phyloP scores from a whole-genome alignment of 2,329 filamentous ascomycete genomes.

The Penicillium nordicum region DNA sequence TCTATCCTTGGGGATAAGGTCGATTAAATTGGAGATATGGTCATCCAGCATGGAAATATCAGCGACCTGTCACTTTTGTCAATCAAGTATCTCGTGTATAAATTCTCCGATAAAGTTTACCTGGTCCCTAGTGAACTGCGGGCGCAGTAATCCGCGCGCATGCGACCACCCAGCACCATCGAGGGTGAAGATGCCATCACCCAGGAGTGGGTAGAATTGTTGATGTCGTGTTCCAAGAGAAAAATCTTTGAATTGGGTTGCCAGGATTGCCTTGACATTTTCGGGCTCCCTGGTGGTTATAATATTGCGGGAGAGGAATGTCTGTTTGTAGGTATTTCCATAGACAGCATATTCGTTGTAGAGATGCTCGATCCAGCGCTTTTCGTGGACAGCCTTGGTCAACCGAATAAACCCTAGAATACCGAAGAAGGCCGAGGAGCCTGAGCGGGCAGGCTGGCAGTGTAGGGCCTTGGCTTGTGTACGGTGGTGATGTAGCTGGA shows the following conservation, averaged over 20 bases:
- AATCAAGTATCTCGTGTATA: not conserved
- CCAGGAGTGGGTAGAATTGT: conserved; percentile 49
- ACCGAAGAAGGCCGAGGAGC: conserved; percentile 19
- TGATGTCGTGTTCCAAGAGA: conserved; percentile 76
- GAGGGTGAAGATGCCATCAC: conserved; percentile 59
- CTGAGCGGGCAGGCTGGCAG: conserved; percentile 23
- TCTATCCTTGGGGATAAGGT: conserved; percentile 51
- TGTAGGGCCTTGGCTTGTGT: conserved; percentile 25
- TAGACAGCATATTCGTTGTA: conserved; percentile 22
- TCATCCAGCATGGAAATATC: conserved; percentile 78
- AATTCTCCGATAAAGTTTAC: conserved; percentile 41
- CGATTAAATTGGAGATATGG: conserved; percentile 69
- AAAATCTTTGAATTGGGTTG: conserved; percentile 77
- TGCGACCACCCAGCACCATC: conserved; percentile 76
- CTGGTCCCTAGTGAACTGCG: conserved; percentile 81
- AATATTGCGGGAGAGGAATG: conserved; percentile 18
- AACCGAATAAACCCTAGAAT: conserved; percentile 26
- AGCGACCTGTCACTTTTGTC: conserved; percentile 24
- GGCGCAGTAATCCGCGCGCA: conserved; percentile 73
- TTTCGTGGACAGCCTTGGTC: conserved; percentile 25
- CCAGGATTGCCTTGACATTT: conserved; percentile 82
- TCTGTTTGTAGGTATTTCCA: conserved; percentile 27
- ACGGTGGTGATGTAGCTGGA: conserved; percentile 21
- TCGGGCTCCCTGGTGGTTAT: conserved; percentile 38
- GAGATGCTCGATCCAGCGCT: conserved; percentile 31